phyloP scores from a whole-genome alignment of 176 grass and related monocot species.

The Poa annua region DNA sequence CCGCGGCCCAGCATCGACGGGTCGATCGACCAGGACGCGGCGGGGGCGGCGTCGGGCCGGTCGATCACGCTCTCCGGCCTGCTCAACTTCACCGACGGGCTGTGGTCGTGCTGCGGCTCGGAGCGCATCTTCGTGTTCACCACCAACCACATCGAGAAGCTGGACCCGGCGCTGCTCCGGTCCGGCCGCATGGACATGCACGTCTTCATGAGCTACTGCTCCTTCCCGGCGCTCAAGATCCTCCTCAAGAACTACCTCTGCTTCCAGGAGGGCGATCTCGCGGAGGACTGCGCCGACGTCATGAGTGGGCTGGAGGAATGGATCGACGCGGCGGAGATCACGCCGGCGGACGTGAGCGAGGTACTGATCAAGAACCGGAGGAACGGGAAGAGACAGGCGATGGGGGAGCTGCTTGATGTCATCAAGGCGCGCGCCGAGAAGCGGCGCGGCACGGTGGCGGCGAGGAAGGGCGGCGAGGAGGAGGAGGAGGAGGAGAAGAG shows the following conservation, averaged over 20 bases:
- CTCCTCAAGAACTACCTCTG: conserved; percentile 81
- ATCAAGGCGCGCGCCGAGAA: conserved; percentile 52
- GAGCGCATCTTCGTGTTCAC: conserved; percentile 97
- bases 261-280: not conserved
- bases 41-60: not conserved
- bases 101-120: conserved; percentile 91
- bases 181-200: conserved; percentile 97
- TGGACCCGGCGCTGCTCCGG: conserved; percentile 85
- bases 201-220: conserved; percentile 85
- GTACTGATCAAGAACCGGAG: conserved; percentile 78
- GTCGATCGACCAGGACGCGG: conserved; percentile 22
- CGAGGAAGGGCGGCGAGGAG: conserved; percentile 16
- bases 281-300: not conserved
- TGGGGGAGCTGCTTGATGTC: conserved; percentile 42
- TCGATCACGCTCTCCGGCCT: conserved; percentile 77
- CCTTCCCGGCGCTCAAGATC: conserved; percentile 69
- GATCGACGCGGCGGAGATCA: conserved; percentile 66
- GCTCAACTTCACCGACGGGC: conserved; percentile 89
- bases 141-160: conserved; percentile 90
- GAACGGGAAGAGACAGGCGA: conserved; percentile 48
- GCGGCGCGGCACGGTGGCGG: not conserved
- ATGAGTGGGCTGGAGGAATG: conserved; percentile 47
- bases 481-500: conserved; percentile 83
- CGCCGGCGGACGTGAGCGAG: conserved; percentile 92
- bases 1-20: conserved; percentile 35